phyloP scores from a whole-genome alignment of 2,329 filamentous ascomycete genomes.

The Zasmidium angulare region DNA sequence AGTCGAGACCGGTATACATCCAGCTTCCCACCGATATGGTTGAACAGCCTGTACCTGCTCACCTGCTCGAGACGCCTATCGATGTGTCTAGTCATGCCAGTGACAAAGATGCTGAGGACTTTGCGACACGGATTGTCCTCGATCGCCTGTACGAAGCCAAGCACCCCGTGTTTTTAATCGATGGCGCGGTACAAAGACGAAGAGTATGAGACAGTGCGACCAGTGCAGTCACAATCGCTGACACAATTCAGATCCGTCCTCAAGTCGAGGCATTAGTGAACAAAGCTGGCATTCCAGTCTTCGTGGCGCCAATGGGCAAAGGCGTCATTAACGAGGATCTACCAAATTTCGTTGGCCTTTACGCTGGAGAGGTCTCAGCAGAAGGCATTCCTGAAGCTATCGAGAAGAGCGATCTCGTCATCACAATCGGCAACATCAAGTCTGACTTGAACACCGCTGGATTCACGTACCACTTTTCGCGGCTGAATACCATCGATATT shows the following conservation, averaged over 20 bases:
- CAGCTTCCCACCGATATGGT: conserved; percentile 81
- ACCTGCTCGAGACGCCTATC: conserved; percentile 67
- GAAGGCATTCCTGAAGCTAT: conserved; percentile 63
- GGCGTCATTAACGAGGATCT: conserved; percentile 75
- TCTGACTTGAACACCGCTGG: conserved; percentile 81
- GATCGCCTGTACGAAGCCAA: conserved; percentile 71
- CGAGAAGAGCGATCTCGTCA: conserved; percentile 68
- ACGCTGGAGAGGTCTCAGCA: conserved; percentile 73
- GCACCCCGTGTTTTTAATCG: conserved; percentile 75
- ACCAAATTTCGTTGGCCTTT: conserved; percentile 76
- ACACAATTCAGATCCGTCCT: conserved; percentile 57
- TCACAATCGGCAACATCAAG: conserved; percentile 69
- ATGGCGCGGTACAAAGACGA: conserved; percentile 51
- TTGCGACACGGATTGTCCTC: conserved; percentile 77
- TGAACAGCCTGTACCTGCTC: conserved; percentile 71
- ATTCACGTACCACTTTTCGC: conserved; percentile 75
- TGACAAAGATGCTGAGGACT: conserved; percentile 70
- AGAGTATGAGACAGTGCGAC: neutral
- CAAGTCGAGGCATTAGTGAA: conserved; percentile 73
- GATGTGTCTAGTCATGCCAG: conserved; percentile 65
- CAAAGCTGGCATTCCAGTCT: conserved; percentile 74
- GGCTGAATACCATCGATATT: conserved; percentile 77
- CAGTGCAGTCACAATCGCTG: neutral
- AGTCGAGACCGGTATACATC: conserved; percentile 79
- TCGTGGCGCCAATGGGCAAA: conserved; percentile 91